phyloP scores from a whole-genome alignment of 106 monocot species.

The Acorus calamus region DNA sequence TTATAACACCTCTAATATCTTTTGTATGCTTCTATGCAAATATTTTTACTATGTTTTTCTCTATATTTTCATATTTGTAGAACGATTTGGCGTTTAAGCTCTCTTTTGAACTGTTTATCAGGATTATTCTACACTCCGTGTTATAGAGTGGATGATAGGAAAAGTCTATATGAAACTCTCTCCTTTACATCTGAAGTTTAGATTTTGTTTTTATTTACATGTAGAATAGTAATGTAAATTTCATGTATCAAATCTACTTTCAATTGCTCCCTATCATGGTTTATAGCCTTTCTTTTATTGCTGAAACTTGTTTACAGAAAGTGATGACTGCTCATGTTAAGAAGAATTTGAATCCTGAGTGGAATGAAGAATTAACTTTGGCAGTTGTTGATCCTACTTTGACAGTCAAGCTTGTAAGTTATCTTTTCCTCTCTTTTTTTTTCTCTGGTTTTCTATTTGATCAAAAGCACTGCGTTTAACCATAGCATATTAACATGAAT shows the following conservation, averaged over 20 bases:
- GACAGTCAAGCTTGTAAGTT: constrained; percentile 24
- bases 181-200: too few relatives aligned
- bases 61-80: too few relatives aligned
- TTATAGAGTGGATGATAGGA: too few relatives aligned
- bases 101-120: too few relatives aligned
- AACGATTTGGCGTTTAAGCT: too few relatives aligned
- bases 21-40: too few relatives aligned
- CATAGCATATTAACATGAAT: neutral
- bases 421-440: neutral
- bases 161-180: too few relatives aligned
- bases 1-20: too few relatives aligned
- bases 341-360: constrained; percentile 28
- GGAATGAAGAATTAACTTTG: constrained; percentile 38
- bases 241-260: neutral
- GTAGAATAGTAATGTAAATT: neutral
- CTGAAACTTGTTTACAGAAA: constrained; percentile 13
- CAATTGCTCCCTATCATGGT: neutral
- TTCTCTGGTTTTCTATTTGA: neutral
- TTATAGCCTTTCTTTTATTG: neutral
- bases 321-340: constrained; percentile 28
- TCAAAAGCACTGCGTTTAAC: neutral
- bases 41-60: too few relatives aligned
- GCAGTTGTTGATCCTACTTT: constrained; percentile 14
- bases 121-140: too few relatives aligned
- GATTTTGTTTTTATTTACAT: too few relatives aligned